Conservation (phyloP, 1,139 yeast genomes). For the Pichia sp. region DNA sequence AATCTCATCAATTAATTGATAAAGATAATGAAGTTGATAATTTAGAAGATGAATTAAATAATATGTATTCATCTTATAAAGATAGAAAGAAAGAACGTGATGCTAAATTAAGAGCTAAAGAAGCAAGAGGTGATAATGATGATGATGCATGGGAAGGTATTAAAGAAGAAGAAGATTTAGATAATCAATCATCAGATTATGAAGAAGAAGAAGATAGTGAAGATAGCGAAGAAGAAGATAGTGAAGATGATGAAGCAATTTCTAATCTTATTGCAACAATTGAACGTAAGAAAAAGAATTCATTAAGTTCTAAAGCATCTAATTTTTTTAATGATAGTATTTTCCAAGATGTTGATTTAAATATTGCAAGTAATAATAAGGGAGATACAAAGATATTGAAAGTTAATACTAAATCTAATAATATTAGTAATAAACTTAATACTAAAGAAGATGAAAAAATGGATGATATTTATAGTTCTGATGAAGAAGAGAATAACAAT, state of each 20-base stretch:
- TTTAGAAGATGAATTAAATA: constrained; percentile 74
- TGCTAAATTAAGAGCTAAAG: constrained; percentile 73
- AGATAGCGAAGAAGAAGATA: constrained; percentile 30
- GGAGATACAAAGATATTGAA: constrained; percentile 19
- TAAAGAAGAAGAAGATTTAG: constrained; percentile 35
- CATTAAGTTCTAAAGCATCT: constrained; percentile 66
- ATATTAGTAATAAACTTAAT: constrained; percentile 16
- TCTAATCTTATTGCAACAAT: constrained; percentile 53
- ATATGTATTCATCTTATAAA: constrained; percentile 73
- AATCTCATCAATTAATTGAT: constrained; percentile 29
- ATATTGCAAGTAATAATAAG: constrained; percentile 19
- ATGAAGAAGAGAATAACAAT: constrained; percentile 16
- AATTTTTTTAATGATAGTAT: constrained; percentile 75
- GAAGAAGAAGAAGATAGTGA: constrained; percentile 37
- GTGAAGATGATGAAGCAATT: constrained; percentile 74
- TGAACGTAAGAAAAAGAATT: constrained; percentile 42
- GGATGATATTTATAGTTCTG: constrained; percentile 16
- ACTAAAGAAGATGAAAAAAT: constrained; percentile 18
- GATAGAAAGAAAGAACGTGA: constrained; percentile 71
- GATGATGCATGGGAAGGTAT: constrained; percentile 84
- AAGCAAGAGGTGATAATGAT: constrained; percentile 65
- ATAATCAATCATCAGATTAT: constrained; percentile 39
- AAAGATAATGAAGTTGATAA: constrained; percentile 57
- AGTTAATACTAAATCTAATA: constrained; percentile 15
- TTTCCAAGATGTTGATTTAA: constrained; percentile 50